Evolutionary conservation across 306 rosid genomes (phyloP).

Genomic region (Cicer cuneatum): DNA sequence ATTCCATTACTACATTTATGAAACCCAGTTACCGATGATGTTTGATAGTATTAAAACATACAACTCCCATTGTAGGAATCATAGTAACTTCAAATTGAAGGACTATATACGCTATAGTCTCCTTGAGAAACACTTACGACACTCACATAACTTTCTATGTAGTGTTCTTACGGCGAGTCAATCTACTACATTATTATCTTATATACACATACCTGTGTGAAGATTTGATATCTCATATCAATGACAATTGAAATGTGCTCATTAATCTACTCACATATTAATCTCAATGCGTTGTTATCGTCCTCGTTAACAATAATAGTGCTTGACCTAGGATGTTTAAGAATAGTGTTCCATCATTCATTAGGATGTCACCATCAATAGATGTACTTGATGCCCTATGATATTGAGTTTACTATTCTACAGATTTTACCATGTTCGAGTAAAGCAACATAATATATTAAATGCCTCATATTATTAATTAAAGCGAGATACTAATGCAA

Average conservation of each 20-base stretch:
- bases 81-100: neutral
- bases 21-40: neutral
- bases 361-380: neutral
- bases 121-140: neutral
- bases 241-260: neutral
- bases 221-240: neutral
- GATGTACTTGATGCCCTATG: neutral
- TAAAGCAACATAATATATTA: neutral
- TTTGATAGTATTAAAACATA: neutral
- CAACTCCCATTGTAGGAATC: neutral
- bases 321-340: neutral
- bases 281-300: neutral
- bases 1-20: neutral
- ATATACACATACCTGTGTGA: neutral
- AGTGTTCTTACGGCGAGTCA: neutral
- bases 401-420: neutral
- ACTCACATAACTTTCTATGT: neutral
- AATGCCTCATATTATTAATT: neutral
- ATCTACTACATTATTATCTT: neutral
- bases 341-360: neutral
- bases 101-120: neutral
- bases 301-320: neutral
- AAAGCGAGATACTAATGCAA: neutral
- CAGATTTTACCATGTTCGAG: neutral
- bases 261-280: neutral